Evolutionary conservation across 805 yeast species (phyloP).

Genomic region (Grigorovia transvaalensis): DNA sequence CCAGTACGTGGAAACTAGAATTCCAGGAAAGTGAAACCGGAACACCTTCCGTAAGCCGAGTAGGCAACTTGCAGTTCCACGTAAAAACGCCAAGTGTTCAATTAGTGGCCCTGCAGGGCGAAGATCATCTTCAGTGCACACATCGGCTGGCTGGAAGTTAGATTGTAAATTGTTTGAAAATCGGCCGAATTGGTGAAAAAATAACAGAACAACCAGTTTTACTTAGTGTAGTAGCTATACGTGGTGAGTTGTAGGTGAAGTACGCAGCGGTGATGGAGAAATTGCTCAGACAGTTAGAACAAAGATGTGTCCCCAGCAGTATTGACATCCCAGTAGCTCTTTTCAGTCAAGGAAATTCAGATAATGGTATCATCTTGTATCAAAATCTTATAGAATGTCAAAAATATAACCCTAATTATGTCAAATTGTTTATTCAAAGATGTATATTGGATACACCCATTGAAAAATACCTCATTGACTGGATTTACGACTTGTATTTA

Average conservation of each 20-base stretch:
- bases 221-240: too few relatives aligned
- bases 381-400: conserved; percentile 12
- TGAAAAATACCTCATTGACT: conserved; percentile 11
- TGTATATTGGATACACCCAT: conserved; percentile 36
- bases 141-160: too few relatives aligned
- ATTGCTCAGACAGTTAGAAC: neutral
- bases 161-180: neutral
- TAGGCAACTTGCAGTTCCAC: too few relatives aligned
- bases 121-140: neutral
- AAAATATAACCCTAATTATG: conserved; percentile 42
- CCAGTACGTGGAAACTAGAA: too few relatives aligned
- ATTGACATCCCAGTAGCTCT: neutral
- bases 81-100: too few relatives aligned
- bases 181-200: neutral
- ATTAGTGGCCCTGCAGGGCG: neutral
- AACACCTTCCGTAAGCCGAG: too few relatives aligned
- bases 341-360: neutral
- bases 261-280: neutral
- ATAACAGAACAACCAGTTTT: neutral
- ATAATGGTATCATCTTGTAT: neutral
- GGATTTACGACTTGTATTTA: conserved; percentile 26
- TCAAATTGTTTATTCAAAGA: conserved; percentile 23
- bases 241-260: neutral
- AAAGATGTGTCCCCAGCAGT: neutral
- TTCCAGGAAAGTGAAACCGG: too few relatives aligned